phyloP scores from a whole-genome alignment of 306 rosid genomes.

The Cicer bijugum region DNA sequence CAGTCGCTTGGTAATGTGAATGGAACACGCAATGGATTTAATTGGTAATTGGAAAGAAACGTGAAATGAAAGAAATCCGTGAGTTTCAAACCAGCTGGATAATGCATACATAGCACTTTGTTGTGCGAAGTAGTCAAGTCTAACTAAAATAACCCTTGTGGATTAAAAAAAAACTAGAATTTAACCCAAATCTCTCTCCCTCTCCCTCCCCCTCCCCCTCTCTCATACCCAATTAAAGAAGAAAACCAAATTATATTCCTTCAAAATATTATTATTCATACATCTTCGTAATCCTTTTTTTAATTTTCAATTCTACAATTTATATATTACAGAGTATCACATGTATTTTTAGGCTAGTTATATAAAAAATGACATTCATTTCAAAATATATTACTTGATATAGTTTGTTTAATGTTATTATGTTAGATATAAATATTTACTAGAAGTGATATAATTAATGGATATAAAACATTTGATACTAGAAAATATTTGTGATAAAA shows the following conservation, averaged over 20 bases:
- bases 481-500: too few relatives aligned
- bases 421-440: too few relatives aligned
- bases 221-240: background rate
- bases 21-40: conserved; percentile 35
- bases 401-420: too few relatives aligned
- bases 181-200: background rate
- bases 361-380: too few relatives aligned
- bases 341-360: background rate
- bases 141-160: background rate
- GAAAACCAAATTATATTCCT: background rate
- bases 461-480: too few relatives aligned
- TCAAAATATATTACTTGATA: too few relatives aligned
- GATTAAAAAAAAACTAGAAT: background rate
- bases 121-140: conserved; percentile 22
- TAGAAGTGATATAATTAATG: too few relatives aligned
- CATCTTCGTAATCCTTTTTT: background rate
- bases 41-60: conserved; percentile 2
- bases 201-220: background rate
- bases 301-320: background rate
- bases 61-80: conserved; percentile 20
- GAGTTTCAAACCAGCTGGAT: conserved; percentile 36
- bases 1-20: background rate
- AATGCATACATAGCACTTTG: background rate
- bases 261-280: background rate
- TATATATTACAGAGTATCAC: background rate